phyloP scores from a whole-genome alignment of 1,284 basidiomycete genomes.

The Farysia itapuensis region DNA sequence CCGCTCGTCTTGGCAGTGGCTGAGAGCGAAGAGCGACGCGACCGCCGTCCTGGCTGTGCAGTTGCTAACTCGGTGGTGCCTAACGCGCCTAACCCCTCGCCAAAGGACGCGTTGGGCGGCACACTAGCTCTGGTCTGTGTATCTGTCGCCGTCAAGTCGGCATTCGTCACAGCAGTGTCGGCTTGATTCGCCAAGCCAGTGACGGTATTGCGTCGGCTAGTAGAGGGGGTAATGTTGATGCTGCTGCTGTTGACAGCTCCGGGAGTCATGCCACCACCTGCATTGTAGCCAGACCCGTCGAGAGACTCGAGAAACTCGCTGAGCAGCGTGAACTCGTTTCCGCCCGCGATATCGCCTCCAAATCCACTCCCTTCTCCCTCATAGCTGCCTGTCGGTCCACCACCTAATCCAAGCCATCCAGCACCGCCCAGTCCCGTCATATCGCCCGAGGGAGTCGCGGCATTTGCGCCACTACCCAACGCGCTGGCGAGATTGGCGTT shows the following conservation, averaged over 20 bases:
- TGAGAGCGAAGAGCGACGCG: slow-evolving; percentile 33
- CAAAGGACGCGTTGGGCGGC: background rate
- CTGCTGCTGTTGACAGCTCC: slow-evolving; percentile 1
- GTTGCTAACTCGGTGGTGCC: background rate
- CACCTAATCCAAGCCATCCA: slow-evolving; percentile 53
- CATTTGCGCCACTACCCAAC: background rate
- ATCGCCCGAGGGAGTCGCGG: slow-evolving; percentile 1
- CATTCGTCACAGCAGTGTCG: too few species aligned
- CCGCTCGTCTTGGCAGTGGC: slow-evolving; percentile 3
- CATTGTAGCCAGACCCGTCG: slow-evolving; percentile 35
- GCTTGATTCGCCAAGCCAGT: background rate
- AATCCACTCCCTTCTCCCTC: slow-evolving; percentile 36
- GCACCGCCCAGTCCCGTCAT: slow-evolving; percentile 43
- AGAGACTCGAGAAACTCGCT: slow-evolving; percentile 55
- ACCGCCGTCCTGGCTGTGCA: slow-evolving; percentile 5
- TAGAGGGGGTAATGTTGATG: slow-evolving; percentile 1
- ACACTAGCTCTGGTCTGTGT: background rate
- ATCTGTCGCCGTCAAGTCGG: too few species aligned
- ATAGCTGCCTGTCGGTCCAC: slow-evolving; percentile 35
- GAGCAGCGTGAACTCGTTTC: slow-evolving; percentile 51
- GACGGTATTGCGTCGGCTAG: background rate
- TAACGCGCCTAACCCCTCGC: background rate
- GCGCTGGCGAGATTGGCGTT: background rate
- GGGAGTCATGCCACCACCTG: slow-evolving; percentile 13
- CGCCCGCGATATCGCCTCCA: slow-evolving; percentile 49